Evolutionary conservation across 345 rosid genomes (phyloP), one percentile per base, ranked within the genome.

Genomic region (Aethionema arabicum): DNA sequence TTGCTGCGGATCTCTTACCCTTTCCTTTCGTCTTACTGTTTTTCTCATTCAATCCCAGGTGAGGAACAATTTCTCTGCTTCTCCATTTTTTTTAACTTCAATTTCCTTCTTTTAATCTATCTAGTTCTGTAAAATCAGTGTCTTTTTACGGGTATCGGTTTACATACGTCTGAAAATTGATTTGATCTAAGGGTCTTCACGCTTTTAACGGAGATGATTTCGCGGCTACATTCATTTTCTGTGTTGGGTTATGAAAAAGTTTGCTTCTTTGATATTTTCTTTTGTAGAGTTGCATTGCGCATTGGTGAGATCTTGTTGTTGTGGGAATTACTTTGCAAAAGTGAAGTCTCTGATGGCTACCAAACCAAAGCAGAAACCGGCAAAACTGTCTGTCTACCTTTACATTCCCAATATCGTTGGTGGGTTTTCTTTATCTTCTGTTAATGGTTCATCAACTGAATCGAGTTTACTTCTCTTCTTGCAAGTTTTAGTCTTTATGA

Each of bases 381-480:
- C 74, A 43, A 87, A 60, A 71, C 54, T 87, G 21, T 70, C 87
- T 3, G 96, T 89, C 8, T 89, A 92, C 56, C 85, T 85, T 53
- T 92, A 89, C 67, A 78, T 89, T 66, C 98, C 98, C 15, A 89
- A 89, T 74, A 75, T 89, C 43, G 78, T 92, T 67, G 98, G 98
- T 83, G 73, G 68, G 95, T 78, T 51, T 66, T 27, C 52, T 46
- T 29, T 27, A n/a, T 63, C 32, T 50, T 6, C 2, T 51, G 3
- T 6, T 37, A 37, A 6, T 37, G 40, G 7, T 36, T 13, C n/a
- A 11, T 41, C 10, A 44, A 14, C 5, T 47, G 16, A 49, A 9
- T 4, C 11, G 9, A 65, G 6, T 36, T 32, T 13, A 53, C 4
- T 47, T 42, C 40, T 31, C 38, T 60, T 27, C 3, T 16, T 39